These are phyloP conservation scores for Globisporangium acanthophoron DNA, from an alignment of 352 stramenopile species.

Conservation along the genomic window DNA sequence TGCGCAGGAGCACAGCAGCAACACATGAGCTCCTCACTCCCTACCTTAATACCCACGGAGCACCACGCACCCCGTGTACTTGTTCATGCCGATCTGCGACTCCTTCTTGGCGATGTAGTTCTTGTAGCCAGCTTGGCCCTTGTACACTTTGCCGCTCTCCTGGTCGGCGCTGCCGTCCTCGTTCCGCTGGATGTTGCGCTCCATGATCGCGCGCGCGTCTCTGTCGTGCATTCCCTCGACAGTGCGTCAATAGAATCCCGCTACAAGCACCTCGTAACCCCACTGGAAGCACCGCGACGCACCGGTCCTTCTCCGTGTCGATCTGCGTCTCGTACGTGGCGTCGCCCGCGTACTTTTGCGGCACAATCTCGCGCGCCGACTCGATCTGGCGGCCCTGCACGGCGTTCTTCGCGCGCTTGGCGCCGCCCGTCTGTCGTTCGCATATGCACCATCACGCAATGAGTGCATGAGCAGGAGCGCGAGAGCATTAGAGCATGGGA, in stretches of 20 bases:
- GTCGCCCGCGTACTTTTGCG: conserved; percentile 72
- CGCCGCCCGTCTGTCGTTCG: conserved; percentile 30
- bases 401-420: conserved; percentile 57
- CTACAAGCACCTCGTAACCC: too few species aligned
- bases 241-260: not conserved
- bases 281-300: not conserved
- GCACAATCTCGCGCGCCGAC: conserved; percentile 71
- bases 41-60: too few species aligned
- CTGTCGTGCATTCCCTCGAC: conserved; percentile 14
- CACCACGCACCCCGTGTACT: conserved; percentile 73
- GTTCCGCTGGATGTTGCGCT: conserved; percentile 73
- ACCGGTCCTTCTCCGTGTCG: conserved; percentile 72
- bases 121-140: conserved; percentile 79
- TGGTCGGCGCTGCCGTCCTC: conserved; percentile 58
- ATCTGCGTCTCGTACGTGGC: conserved; percentile 84
- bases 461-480: not conserved
- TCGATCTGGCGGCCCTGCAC: conserved; percentile 53
- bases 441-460: not conserved
- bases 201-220: conserved; percentile 71
- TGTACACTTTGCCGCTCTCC: conserved; percentile 77
- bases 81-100: conserved; percentile 85
- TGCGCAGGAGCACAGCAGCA: not conserved
- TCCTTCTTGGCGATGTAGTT: conserved; percentile 88
- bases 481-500: not conserved
- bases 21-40: not conserved